Evolutionary conservation across 2,329 filamentous ascomycete species (phyloP), one percentile per base, ranked within the genome.

Genomic region (Berkeleyomyces basicola): DNA sequence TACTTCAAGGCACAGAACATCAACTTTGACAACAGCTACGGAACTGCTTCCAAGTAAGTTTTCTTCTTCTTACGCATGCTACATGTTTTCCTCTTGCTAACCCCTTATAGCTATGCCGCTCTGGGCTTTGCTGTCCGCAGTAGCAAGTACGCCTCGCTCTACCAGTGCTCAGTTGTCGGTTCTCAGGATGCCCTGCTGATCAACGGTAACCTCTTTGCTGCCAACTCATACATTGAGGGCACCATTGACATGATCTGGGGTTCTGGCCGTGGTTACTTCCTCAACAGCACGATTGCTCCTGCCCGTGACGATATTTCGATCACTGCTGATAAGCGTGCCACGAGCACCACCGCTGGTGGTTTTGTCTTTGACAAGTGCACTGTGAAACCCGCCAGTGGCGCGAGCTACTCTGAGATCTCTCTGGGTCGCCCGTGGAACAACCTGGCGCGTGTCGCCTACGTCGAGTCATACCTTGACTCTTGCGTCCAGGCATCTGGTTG

Each of bases 1-100:
- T 77, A 80, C 67, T 76, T 85, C 64, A 80, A 78, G 67, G 72
- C 84, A 11, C 85, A 85, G 73, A 86, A 86, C 66, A 74, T 86
- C 69, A 82, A 79, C 62, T 71, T 79, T n/a, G 71, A 71, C 11
- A 79, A 79, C 66, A 72, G 72, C 0, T 77, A 58, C 11, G 57
- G 57, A 3, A 58, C 57, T 23, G 37, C 37, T 23, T 16, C 37
- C 42, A 44, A 58, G 57, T 58, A 39, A 58, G 57, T 42, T 42
- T 36, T 58, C 2, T 36, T 14, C 9, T 36, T 36, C 36, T 7
- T 31, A 9, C 31, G 11, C 9, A 53, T 74, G 61, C 4, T 42
- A 7, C 63, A 74, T 65, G 75, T 76, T 0, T 73, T 71, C 64
- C 40, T 31, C 37, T 4, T 44, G 39, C 37, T 58, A 44, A 58